Conservation (phyloP, 148 eudicot genomes). For the Fagopyrum esculentum region DNA sequence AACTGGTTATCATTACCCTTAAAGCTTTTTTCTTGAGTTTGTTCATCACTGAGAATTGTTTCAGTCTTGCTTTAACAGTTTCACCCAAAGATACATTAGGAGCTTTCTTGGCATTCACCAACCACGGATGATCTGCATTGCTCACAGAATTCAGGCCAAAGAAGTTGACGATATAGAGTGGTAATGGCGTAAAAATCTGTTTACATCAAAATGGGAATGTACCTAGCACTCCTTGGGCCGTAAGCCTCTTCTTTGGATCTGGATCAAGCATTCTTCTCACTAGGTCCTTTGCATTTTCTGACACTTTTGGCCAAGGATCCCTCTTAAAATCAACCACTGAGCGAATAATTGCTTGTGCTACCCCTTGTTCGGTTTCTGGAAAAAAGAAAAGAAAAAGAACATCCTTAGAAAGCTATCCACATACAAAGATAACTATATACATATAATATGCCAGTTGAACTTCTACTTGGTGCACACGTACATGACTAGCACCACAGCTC, state of each 20-base stretch:
- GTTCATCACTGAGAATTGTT: conserved; percentile 85
- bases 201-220: conserved; percentile 13
- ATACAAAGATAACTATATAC: not conserved
- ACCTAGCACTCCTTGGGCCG: conserved; percentile 76
- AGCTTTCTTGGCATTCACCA: conserved; percentile 68
- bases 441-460: not conserved
- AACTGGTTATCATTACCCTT: conserved; percentile 28
- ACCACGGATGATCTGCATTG: conserved; percentile 70
- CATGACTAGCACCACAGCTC: not conserved
- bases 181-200: not conserved
- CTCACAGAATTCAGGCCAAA: conserved; percentile 3
- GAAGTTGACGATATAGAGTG: conserved; percentile 6
- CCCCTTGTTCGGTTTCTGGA: conserved; percentile 82
- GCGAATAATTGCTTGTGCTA: conserved; percentile 79
- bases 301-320: conserved; percentile 83
- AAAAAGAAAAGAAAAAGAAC: conserved; percentile 5
- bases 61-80: conserved; percentile 79
- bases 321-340: conserved; percentile 69
- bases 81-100: conserved; percentile 78
- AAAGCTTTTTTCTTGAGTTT: conserved; percentile 84
- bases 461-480: not conserved
- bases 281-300: conserved; percentile 68
- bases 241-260: conserved; percentile 59
- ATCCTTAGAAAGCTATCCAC: not conserved
- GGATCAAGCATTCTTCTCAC: conserved; percentile 77